Evolutionary conservation across 768 basidiomycete genomes (phyloP), one percentile per base, ranked within the genome.

Genomic region (Podaxis mareebaensis): DNA sequence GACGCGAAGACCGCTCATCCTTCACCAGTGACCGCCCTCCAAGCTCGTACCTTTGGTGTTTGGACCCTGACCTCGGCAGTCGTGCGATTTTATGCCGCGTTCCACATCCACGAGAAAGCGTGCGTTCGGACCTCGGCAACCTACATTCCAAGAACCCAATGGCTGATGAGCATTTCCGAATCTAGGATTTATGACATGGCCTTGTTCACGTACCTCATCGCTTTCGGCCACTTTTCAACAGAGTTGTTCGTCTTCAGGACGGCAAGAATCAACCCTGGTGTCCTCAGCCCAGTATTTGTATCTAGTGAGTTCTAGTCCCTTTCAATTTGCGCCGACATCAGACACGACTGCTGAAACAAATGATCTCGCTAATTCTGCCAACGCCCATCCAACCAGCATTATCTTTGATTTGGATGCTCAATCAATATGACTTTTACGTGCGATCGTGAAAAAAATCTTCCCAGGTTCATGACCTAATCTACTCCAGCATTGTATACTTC

Each of bases 61-160:
- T 99, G 96, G 96, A 98, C 96, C 0, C 74, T 96, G 56, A 89
- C 91, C 4, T 86, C 93, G 7, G 93, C 92, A 24, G 77, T 91
- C 52, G 87, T 99, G 54, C 88, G 96, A 39, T 78, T 82, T 53
- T 95, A 95, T 68, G 92, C 94, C 11, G 95, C 96, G 5, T 98
- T 95, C 76, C 81, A 98, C 72, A 91, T 98, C 67, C 78, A 88
- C 63, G 81, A 87, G 71, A 93, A 93, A 77, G 78, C 82, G 96
- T 96, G 71, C 67, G 88, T 78, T 33, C 28, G 42, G 42, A 64
- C 53, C 22, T 15, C 3, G 4, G 40, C 51, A 4, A 69, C 38
- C 22, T 58, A 26, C 13, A 24, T 56, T 55, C 61, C 17, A 15
- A 42, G 40, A 7, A 56, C 33, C 12, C 8, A 57, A 39, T 22